These are phyloP conservation scores for Crithidia thermophila DNA, from an alignment of 208 protist genomes.

Conservation along the genomic window DNA sequence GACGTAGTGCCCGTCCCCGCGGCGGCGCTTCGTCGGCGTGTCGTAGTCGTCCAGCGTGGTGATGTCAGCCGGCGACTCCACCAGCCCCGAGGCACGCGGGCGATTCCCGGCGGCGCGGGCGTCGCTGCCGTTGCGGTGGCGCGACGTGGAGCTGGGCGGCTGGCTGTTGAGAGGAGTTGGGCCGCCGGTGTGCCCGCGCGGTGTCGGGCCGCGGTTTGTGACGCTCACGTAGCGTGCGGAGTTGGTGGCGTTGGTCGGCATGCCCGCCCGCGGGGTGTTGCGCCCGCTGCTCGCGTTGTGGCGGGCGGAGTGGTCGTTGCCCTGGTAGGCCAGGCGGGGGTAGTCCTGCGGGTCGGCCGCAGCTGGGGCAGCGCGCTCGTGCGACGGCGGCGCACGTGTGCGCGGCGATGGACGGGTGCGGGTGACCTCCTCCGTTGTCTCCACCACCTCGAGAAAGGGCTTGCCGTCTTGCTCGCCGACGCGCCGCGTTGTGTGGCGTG, in stretches of 20 bases:
- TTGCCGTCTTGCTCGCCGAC: conserved; percentile 4
- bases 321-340: conserved; percentile 10
- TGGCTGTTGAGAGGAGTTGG: background rate
- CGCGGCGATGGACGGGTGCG: background rate
- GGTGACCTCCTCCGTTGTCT: conserved; percentile 14
- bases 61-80: conserved; percentile 21
- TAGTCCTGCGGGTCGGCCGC: background rate
- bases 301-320: background rate
- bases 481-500: conserved; percentile 15
- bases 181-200: background rate
- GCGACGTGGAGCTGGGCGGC: background rate
- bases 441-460: conserved; percentile 14
- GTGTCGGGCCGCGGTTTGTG: conserved; percentile 7
- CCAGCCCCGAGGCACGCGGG: conserved; percentile 2
- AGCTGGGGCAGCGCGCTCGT: no score
- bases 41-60: conserved; percentile 28
- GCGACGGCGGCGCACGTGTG: background rate
- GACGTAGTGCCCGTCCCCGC: conserved; percentile 10
- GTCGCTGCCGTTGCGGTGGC: conserved; percentile 1
- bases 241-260: background rate
- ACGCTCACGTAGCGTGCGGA: background rate
- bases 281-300: background rate
- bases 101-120: background rate
- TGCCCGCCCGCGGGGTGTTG: background rate
- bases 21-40: conserved; percentile 18